Conservation (phyloP, 2,329 filamentous ascomycete genomes). For the Scedosporium apiospermum region DNA sequence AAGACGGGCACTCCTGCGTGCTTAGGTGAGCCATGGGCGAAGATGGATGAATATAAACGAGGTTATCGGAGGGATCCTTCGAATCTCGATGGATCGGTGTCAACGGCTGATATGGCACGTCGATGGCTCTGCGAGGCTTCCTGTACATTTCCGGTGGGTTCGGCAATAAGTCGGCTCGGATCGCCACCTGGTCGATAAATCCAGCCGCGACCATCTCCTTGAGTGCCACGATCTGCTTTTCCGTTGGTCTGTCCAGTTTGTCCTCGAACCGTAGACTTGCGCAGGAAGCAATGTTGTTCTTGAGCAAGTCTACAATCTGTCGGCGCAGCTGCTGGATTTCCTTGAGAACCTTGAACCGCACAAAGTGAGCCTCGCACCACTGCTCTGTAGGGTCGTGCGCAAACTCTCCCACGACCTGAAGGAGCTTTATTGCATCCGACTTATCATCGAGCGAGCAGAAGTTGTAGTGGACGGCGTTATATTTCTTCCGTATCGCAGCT, state of each 20-base stretch:
- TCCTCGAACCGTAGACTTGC: conserved; percentile 44
- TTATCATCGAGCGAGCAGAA: conserved; percentile 74
- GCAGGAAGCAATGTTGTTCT: conserved; percentile 48
- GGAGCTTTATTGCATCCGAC: conserved; percentile 81
- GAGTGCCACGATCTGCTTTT: conserved; percentile 65
- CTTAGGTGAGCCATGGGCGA: conserved; percentile 67
- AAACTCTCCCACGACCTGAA: conserved; percentile 83
- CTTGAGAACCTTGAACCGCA: conserved; percentile 76
- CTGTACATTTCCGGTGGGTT: conserved; percentile 55
- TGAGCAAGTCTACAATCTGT: conserved; percentile 76
- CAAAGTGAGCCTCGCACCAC: conserved; percentile 77
- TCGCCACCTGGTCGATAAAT: conserved; percentile 89
- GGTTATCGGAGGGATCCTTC: conserved; percentile 29
- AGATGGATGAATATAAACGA: conserved; percentile 80
- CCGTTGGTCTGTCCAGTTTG: conserved; percentile 47
- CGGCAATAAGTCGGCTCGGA: conserved; percentile 79
- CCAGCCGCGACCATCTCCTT: conserved; percentile 89
- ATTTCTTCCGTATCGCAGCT: conserved; percentile 50
- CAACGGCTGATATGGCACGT: conserved; percentile 84
- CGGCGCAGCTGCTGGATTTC: conserved; percentile 75
- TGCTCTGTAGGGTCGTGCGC: conserved; percentile 60
- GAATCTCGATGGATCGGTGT: conserved; percentile 48
- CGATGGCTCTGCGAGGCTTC: conserved; percentile 76
- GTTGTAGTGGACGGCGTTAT: conserved; percentile 64
- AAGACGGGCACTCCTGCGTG: conserved; percentile 69